These are phyloP conservation scores for Ophioceras dolichostomum DNA, from an alignment of 2,329 filamentous ascomycete genomes.

Conservation along the genomic window DNA sequence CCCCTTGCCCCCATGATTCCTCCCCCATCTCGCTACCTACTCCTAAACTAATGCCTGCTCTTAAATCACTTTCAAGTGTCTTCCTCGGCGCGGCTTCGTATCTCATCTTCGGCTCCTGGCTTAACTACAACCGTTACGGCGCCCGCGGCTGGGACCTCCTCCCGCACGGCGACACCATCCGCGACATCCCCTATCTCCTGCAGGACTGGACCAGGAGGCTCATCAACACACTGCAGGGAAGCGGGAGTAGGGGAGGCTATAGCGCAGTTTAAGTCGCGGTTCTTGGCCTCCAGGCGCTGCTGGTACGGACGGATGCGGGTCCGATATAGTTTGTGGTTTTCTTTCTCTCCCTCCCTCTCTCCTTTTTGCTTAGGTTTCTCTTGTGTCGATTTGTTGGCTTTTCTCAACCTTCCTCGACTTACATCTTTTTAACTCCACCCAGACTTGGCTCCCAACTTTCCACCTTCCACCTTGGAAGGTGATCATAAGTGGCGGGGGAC, in stretches of 20 bases:
- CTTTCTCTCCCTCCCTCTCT: constrained; percentile 6
- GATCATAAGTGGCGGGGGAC: too few relatives aligned
- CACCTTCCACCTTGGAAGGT: too few relatives aligned
- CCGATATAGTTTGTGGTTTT: too few relatives aligned
- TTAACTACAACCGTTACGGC: constrained; percentile 96
- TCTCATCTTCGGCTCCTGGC: constrained; percentile 95
- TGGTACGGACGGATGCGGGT: constrained; percentile 7
- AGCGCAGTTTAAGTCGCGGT: constrained; percentile 59
- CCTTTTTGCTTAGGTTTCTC: background rate
- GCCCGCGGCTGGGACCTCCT: constrained; percentile 90
- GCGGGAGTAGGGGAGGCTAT: constrained; percentile 79
- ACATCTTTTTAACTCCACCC: too few relatives aligned
- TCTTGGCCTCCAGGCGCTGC: background rate
- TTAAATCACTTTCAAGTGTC: too few relatives aligned
- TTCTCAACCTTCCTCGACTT: too few relatives aligned
- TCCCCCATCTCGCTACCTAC: constrained; percentile 5
- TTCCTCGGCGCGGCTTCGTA: constrained; percentile 82
- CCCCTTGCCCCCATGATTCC: background rate
- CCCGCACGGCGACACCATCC: constrained; percentile 83
- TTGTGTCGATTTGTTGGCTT: too few relatives aligned
- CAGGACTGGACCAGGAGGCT: constrained; percentile 79
- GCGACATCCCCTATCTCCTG: constrained; percentile 82
- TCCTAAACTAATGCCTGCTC: background rate
- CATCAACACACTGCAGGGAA: constrained; percentile 72
- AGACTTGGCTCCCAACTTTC: too few relatives aligned